Conservation (phyloP, 768 basidiomycete species). For the Phylloporus sp. region DNA sequence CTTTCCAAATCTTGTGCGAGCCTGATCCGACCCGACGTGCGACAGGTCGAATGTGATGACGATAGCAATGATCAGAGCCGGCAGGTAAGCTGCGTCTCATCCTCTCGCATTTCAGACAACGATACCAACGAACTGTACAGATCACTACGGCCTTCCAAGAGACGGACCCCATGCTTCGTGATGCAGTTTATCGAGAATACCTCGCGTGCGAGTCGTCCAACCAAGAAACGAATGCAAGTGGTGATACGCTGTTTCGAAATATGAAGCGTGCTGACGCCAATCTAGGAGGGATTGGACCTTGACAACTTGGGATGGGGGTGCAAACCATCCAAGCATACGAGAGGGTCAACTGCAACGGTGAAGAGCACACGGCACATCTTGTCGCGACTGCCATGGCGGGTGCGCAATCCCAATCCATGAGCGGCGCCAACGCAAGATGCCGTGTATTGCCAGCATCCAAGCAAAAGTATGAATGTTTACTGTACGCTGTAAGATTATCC, state of each 20-base stretch:
- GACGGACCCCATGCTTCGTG: not conserved
- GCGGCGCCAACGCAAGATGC: not conserved
- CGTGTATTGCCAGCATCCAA: not conserved
- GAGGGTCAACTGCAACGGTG: not conserved
- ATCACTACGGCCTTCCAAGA: constrained; percentile 13
- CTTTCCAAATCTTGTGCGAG: not conserved
- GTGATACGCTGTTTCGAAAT: not conserved
- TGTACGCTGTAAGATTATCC: constrained; percentile 42
- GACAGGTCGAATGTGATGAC: constrained; percentile 3
- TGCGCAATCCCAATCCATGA: not conserved
- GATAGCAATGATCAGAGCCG: not conserved
- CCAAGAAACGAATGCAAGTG: constrained; percentile 1
- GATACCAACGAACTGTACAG: not conserved
- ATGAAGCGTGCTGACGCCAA: not conserved
- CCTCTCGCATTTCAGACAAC: not conserved
- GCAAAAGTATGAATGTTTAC: constrained; percentile 5
- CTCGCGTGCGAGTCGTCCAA: not conserved
- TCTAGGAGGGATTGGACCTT: constrained; percentile 27
- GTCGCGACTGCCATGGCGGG: not conserved
- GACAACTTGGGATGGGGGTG: constrained; percentile 39
- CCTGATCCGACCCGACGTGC: not conserved
- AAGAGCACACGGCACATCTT: not conserved
- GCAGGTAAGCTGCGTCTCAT: not conserved
- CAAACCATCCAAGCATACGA: not conserved
- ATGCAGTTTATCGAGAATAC: constrained; percentile 11